Evolutionary conservation across 2,329 filamentous ascomycete species (phyloP).

Genomic region (Colletotrichum spinosum): DNA sequence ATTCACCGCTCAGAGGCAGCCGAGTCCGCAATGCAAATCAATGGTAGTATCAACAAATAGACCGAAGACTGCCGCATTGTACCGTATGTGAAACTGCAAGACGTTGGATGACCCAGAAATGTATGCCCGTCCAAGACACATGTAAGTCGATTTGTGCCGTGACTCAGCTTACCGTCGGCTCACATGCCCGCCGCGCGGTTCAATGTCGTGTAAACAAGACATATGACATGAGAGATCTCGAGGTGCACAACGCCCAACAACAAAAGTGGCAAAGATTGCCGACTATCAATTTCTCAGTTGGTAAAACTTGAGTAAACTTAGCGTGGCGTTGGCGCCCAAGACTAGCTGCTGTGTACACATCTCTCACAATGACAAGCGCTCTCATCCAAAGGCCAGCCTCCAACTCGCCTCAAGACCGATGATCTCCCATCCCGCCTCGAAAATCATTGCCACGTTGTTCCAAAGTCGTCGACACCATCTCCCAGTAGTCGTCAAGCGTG

Average conservation of each 20-base stretch:
- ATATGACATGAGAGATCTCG: slow-evolving; percentile 12
- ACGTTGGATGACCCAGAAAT: background rate
- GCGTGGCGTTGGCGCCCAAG: too few species aligned
- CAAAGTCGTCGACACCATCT: too few species aligned
- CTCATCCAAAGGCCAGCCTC: too few species aligned
- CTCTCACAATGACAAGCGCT: too few species aligned
- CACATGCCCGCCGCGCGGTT: background rate
- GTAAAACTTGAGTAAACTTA: background rate
- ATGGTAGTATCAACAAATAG: too few species aligned
- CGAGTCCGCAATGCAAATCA: too few species aligned
- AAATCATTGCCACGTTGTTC: slow-evolving; percentile 1
- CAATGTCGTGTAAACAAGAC: slow-evolving; percentile 2
- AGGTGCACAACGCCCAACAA: background rate
- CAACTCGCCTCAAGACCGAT: background rate
- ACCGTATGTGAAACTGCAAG: background rate
- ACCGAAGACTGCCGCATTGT: too few species aligned
- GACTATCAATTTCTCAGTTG: background rate
- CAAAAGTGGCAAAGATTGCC: slow-evolving; percentile 4
- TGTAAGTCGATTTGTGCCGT: background rate
- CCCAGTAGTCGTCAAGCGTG: too few species aligned
- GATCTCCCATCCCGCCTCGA: background rate
- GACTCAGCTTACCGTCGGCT: slow-evolving; percentile 7
- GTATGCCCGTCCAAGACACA: background rate
- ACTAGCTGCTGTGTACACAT: too few species aligned
- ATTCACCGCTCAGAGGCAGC: too few species aligned